Base-by-base conservation (phyloP, 257 asterid genomes). In the Solanum paucissectum region DNA sequence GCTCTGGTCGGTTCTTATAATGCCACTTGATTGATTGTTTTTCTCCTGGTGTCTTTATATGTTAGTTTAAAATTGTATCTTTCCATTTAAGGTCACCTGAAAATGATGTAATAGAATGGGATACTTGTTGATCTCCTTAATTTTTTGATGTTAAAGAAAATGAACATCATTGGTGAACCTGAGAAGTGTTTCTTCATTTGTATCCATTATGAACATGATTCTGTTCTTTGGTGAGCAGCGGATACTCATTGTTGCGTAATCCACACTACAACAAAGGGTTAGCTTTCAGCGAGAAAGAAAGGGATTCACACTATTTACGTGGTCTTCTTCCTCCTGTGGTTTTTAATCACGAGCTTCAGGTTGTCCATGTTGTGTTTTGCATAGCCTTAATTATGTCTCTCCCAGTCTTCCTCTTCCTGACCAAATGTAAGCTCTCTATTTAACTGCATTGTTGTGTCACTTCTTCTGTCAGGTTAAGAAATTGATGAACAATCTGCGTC, bases 241-340 rank as follows among this genome's bases (percentile, higher is more conserved):
- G 99, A 84, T 97, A 97, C 91, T 96, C 95, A 40, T 93, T 97
- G 94, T 88, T 97, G 98, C 98, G 99, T 4, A 98, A 97, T 88
- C 99, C 99, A 3, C 99, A 97, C 91, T 92, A 94, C 91, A 97
- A 97, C 93, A 97, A 97, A 91, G 99, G 99, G 87, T 98, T 97
- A 71, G 99, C 98, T 75, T 97, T 97, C 79, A 90, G 93, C 5
- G 95, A 96, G 91, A 97, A 89, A 90, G 99, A 97, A 91, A 94
- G 98, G 92, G 99, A 96, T 91, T 96, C 99, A 7, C 99, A 97
- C 93, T 96, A 93, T 88, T 92, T 97, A 85, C 94, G 99, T 52
- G 99, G 99, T 81, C 99, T 97, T 92, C 98, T 97, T 83, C 99
- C 99, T 34, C 99, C 99, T 0, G 99, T 91, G 83, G 91, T 92